phyloP scores from a whole-genome alignment of 2,329 filamentous ascomycete species.

The Penicillium sp. region DNA sequence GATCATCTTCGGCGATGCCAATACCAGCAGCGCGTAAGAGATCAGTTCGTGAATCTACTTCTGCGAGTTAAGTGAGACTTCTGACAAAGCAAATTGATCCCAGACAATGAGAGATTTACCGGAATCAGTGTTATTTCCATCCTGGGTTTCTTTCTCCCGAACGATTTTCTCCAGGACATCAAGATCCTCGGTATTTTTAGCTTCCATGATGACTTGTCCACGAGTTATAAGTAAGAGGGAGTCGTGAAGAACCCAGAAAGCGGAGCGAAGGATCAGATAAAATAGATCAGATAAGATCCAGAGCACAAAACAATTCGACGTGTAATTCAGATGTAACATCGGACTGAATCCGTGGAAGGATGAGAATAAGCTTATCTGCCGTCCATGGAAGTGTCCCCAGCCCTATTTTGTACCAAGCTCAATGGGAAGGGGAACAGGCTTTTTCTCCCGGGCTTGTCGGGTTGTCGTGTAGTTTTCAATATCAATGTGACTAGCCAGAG shows the following conservation, averaged over 20 bases:
- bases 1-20: constrained; percentile 51
- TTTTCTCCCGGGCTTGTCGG: no score
- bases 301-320: neutral
- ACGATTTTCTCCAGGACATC: constrained; percentile 1
- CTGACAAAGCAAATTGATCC: no score
- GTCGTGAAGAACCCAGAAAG: neutral
- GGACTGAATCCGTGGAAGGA: constrained; percentile 2
- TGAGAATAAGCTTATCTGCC: no score
- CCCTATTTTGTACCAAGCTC: no score
- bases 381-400: no score
- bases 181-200: neutral
- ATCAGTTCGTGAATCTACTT: constrained; percentile 13
- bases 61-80: neutral
- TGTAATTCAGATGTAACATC: constrained; percentile 3
- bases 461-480: no score
- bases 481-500: no score
- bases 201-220: neutral
- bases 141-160: neutral
- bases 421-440: no score
- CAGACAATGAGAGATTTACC: neutral
- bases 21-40: constrained; percentile 40
- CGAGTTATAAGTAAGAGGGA: neutral
- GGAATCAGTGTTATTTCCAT: neutral
- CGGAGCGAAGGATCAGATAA: constrained; percentile 21
- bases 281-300: constrained; percentile 20